phyloP scores from a whole-genome alignment of 75 land plant genomes.

The Pinus taeda region DNA sequence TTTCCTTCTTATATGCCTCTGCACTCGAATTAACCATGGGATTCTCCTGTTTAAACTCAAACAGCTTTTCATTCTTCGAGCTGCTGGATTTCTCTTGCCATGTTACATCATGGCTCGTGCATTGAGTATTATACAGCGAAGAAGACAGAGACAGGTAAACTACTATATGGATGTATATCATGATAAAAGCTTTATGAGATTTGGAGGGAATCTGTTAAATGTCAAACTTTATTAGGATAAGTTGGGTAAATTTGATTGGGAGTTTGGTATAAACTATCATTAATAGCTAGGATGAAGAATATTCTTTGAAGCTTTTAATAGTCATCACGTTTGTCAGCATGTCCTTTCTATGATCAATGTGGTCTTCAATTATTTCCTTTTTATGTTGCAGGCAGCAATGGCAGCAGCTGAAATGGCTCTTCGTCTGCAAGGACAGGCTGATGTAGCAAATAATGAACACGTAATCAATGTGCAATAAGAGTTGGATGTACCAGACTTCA shows the following conservation, averaged over 20 bases:
- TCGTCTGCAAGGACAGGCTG: slow-evolving; percentile 45
- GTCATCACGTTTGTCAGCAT: background rate
- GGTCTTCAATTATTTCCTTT: background rate
- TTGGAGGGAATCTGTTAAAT: too few species aligned
- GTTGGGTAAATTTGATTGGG: too few species aligned
- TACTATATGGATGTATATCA: too few species aligned
- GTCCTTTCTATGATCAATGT: background rate
- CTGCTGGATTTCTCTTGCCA: slow-evolving; percentile 42
- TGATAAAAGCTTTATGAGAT: too few species aligned
- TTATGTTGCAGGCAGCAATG: slow-evolving; percentile 52
- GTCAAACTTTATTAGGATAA: too few species aligned
- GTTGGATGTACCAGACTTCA: background rate
- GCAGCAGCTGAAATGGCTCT: slow-evolving; percentile 71
- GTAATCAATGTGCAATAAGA: slow-evolving; percentile 24
- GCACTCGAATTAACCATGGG: background rate
- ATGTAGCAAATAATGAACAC: slow-evolving; percentile 32
- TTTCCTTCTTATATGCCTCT: background rate
- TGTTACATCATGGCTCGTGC: slow-evolving; percentile 54
- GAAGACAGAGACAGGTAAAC: slow-evolving; percentile 39
- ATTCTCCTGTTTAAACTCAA: background rate
- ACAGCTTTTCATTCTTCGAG: slow-evolving; percentile 41
- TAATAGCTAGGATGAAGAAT: background rate
- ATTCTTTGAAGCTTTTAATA: background rate
- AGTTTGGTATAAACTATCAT: background rate
- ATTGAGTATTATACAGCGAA: slow-evolving; percentile 29